These are phyloP conservation scores for Urochloa ruziziensis DNA, from an alignment of 176 grass and related monocot genomes.

Conservation along the genomic window DNA sequence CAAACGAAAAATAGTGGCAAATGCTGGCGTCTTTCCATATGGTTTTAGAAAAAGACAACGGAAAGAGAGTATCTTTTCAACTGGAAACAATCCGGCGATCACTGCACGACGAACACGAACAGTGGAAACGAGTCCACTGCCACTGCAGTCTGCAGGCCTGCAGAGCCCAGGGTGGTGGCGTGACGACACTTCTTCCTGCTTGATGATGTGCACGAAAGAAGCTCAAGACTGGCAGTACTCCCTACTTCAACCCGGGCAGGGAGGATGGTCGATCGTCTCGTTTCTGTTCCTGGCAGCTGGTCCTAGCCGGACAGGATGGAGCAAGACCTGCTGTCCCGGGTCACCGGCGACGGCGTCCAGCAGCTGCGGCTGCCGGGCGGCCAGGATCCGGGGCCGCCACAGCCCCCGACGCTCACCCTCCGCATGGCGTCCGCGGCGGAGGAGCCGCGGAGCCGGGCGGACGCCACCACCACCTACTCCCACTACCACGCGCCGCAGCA, in stretches of 20 bases:
- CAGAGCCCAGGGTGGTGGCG: not conserved
- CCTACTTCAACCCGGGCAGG: not conserved
- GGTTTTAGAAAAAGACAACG: too few relatives aligned
- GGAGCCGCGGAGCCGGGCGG: not conserved
- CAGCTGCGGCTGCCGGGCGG: not conserved
- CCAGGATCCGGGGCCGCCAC: not conserved
- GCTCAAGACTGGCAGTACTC: not conserved
- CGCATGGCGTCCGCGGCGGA: not conserved
- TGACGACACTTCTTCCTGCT: not conserved
- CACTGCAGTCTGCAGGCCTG: too few relatives aligned
- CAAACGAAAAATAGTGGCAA: too few relatives aligned
- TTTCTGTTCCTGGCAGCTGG: too few relatives aligned
- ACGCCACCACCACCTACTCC: not conserved
- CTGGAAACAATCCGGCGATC: too few relatives aligned
- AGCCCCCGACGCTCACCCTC: not conserved
- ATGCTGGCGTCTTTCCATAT: too few relatives aligned
- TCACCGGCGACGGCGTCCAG: not conserved
- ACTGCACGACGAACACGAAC: too few relatives aligned
- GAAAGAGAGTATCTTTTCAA: too few relatives aligned
- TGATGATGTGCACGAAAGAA: not conserved
- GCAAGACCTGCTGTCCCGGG: not conserved
- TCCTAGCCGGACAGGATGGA: not conserved
- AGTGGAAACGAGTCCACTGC: too few relatives aligned
- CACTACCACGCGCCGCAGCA: not conserved
- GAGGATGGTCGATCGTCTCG: too few relatives aligned